Evolutionary conservation across 2,329 filamentous ascomycete species (phyloP), one percentile per base, ranked within the genome.

Genomic region (Talaromyces sp.): DNA sequence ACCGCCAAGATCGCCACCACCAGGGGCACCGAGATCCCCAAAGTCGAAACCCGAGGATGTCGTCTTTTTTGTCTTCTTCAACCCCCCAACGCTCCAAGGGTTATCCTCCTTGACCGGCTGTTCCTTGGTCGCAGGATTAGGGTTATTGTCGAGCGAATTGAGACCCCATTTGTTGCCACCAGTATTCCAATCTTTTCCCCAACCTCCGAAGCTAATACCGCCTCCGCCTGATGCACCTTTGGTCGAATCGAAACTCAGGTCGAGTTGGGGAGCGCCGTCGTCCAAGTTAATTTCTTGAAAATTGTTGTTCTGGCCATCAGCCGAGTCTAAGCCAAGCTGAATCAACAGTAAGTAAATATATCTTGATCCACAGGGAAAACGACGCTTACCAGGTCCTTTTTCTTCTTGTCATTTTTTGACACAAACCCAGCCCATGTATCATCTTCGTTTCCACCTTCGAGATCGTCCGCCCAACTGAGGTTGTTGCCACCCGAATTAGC

Each of bases 201-300:
- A 89, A 44, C 79, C 76, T 56, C 85, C 82, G 67, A 89, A 82
- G 3, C 75, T 73, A 68, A 72, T 73, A 14, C 70, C 74, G 54
- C 68, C 72, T 3, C 74, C 72, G 28, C 77, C 75, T n/a, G 71
- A 70, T 36, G 76, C 75, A 28, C 72, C 70, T 30, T 71, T 75
- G n/a, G 77, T 72, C 56, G 79, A 78, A 66, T 82, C 82, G 67
- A 87, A 82, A 63, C 79, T 82, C 14, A 86, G 70, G 64, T 87
- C 84, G 5, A 86, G 70, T 60, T 85, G 83, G 1, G 85, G 84
- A n/a, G 78, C 80, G 40, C 76, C 70, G 61, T 88, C 86, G 65
- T 87, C 83, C 30, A 91, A 74, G 68, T 86, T 89, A 66, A 92
- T 86, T 31, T 91, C 87, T 52, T 89, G 82, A 66, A 91, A 90